Evolutionary conservation across 176 grass and related monocot genomes (phyloP), one percentile per base, ranked within the genome.

Genomic region (Avena atlantica): DNA sequence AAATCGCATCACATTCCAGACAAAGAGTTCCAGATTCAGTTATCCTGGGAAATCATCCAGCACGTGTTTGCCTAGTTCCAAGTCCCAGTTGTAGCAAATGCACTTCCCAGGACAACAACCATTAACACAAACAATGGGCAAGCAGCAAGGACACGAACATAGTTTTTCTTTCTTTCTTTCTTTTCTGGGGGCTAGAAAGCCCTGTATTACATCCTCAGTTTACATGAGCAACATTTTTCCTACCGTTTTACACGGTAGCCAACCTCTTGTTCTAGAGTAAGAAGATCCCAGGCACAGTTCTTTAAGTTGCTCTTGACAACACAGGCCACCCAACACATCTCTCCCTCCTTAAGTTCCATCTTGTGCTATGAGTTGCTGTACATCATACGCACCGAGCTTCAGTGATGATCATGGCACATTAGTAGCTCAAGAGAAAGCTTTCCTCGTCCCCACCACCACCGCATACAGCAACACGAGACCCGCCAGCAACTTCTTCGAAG

Each of bases 401-500:
- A 49, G 70, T 6, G 70, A 49, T 14, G 10, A 42, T 57, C 55
- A 58, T 40, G 23, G 79, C 27, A 58, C 52, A 63, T 53, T 36
- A 13, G 15, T 6, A 59, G 23, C 77, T 78, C 80, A 83, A 25
- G 23, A 58, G 1, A 87, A 79, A 15, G 31, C 86, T 71, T 51
- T 80, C 57, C 70, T 85, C 56, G 86, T 63, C 64, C 87, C 86
- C 10, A 16, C 81, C 77, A 88, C 85, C 36, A 84, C 53, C 3
- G 27, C 21, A 21, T 82, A 92, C 58, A 86, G 49, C 45, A 92
- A 5, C 84, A 90, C 63, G 12, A 83, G 52, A 7, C 63, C 52
- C 20, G 44, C 67, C 9, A 89, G 23, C 58, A 94, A 42, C 65
- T 85, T 97, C 77, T 97, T 97, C 0, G 95, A 97, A 9, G 95